phyloP scores from a whole-genome alignment of 305 asterid genomes.

The Plantago coronopus region DNA sequence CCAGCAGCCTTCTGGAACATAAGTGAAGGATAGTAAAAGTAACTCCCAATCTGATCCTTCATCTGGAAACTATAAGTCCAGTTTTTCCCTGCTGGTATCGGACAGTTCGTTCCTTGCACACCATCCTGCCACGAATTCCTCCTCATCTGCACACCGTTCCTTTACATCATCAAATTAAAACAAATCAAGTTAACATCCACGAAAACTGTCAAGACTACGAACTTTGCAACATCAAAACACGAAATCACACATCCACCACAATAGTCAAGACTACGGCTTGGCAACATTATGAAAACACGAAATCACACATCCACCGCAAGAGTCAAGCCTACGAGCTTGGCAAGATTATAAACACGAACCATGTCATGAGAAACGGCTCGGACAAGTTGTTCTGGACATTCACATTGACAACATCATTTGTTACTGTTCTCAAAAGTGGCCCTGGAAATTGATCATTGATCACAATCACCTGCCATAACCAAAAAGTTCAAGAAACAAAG shows the following conservation, averaged over 20 bases:
- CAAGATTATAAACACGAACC: constrained; percentile 16
- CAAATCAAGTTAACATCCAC: too few species aligned
- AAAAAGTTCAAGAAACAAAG: neutral
- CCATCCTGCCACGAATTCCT: constrained; percentile 38
- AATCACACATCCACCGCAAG: neutral
- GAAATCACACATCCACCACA: neutral
- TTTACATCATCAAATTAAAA: neutral
- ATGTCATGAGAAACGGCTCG: constrained; percentile 34
- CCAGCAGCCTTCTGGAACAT: constrained; percentile 42
- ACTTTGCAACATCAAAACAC: neutral
- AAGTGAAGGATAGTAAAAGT: constrained; percentile 40
- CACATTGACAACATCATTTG: constrained; percentile 28
- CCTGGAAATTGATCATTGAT: constrained; percentile 40
- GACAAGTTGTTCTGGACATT: constrained; percentile 33
- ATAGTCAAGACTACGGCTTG: neutral
- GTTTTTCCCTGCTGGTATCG: constrained; percentile 31
- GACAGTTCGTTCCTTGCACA: constrained; percentile 35
- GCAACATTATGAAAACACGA: neutral
- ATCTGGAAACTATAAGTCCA: constrained; percentile 36
- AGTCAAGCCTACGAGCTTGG: neutral
- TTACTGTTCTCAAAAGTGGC: constrained; percentile 27
- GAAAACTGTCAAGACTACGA: neutral
- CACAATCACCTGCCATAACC: constrained; percentile 24
- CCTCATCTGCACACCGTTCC: constrained; percentile 35
- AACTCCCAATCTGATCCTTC: constrained; percentile 40